Conservation (phyloP, 2,329 filamentous ascomycete species). For the Lasiodiplodia sp. region DNA sequence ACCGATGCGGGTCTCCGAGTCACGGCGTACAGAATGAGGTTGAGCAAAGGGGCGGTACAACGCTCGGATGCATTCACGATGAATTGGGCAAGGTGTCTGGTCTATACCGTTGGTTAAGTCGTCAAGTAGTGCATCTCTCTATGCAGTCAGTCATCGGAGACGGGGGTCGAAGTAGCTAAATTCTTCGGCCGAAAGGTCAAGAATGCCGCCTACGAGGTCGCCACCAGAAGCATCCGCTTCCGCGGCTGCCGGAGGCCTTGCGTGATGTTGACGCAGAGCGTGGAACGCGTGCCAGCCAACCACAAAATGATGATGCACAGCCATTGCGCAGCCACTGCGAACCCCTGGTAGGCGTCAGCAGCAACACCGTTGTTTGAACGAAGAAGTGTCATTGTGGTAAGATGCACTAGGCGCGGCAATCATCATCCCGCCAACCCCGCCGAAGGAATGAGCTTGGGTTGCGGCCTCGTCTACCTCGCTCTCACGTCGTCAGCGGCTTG, state of each 20-base stretch:
- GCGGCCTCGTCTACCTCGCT: background rate
- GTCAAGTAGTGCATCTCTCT: background rate
- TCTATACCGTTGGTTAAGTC: background rate
- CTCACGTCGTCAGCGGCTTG: slow-evolving; percentile 5
- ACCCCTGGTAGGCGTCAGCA: background rate
- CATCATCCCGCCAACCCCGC: background rate
- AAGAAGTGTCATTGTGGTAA: background rate
- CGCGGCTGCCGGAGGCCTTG: slow-evolving; percentile 16
- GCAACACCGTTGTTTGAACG: background rate
- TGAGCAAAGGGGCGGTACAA: background rate
- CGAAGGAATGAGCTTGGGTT: background rate
- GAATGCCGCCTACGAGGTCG: background rate
- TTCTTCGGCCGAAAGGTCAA: background rate
- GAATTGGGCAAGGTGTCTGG: background rate
- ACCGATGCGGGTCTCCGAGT: background rate
- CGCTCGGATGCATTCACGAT: no score
- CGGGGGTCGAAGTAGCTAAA: background rate
- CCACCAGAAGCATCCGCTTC: background rate
- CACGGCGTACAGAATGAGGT: background rate
- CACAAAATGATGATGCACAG: background rate
- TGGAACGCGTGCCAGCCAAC: background rate
- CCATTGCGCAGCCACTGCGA: slow-evolving; percentile 6
- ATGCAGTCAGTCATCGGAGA: background rate
- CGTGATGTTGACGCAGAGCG: background rate
- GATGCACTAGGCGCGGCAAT: background rate